These are phyloP conservation scores for Cystofilobasidium bisporidii DNA, from an alignment of 768 basidiomycete species.

Conservation along the genomic window DNA sequence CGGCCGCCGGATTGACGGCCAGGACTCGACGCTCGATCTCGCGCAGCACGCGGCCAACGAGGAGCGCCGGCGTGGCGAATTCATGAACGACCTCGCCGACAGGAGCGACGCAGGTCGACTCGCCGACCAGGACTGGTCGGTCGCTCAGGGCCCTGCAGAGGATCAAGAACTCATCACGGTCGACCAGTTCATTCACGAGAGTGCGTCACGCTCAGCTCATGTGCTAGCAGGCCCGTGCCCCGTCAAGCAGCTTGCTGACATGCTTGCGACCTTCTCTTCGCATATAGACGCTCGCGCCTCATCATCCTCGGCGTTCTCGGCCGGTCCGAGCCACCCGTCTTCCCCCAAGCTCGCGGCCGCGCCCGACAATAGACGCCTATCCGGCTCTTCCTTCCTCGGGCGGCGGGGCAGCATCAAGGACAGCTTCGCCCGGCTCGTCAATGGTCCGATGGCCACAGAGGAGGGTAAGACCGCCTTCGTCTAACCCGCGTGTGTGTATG, in stretches of 20 bases:
- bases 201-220: slow-evolving; percentile 19
- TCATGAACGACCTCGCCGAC: slow-evolving; percentile 61
- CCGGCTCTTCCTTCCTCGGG: not conserved
- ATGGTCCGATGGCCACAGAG: not conserved
- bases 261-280: not conserved
- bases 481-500: not conserved
- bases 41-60: not conserved
- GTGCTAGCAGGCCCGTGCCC: not conserved
- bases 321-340: slow-evolving; percentile 15
- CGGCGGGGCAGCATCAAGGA: slow-evolving; percentile 10
- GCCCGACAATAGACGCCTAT: not conserved
- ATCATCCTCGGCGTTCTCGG: slow-evolving; percentile 28
- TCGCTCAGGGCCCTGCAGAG: slow-evolving; percentile 43
- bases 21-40: slow-evolving; percentile 27
- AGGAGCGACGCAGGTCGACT: slow-evolving; percentile 67
- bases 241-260: not conserved
- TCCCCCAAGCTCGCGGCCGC: not conserved
- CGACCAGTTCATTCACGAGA: slow-evolving; percentile 57
- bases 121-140: slow-evolving; percentile 57
- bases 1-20: slow-evolving; percentile 32
- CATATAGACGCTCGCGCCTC: slow-evolving; percentile 11
- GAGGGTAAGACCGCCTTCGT: slow-evolving; percentile 4
- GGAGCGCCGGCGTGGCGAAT: not conserved
- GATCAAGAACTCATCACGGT: slow-evolving; percentile 52
- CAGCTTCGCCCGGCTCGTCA: not conserved